Percentiles rank a stretch among this genome's conserved stretches.
phyloP scores from a whole-genome alignment of 2,329 filamentous ascomycete genomes.

The Colletotrichum sp. region DNA sequence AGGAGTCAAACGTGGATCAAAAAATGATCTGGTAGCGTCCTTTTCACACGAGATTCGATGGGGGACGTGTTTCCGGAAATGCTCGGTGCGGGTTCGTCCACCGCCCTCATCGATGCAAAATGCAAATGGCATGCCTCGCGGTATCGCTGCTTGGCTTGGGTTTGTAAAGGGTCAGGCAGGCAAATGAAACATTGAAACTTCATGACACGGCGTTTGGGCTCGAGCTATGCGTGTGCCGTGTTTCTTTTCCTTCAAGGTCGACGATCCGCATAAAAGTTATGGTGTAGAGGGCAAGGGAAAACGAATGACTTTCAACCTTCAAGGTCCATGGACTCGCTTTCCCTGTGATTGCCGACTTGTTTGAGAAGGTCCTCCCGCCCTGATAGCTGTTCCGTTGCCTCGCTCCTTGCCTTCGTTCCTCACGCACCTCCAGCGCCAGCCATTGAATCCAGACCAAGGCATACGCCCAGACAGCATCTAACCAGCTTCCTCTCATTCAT shows the following conservation, averaged over 20 bases:
- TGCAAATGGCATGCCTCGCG: conserved; percentile 51
- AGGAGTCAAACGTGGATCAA: conserved; percentile 35
- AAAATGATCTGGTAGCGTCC: conserved; percentile 31
- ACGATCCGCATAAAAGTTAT: background rate
- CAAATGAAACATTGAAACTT: conserved; percentile 57
- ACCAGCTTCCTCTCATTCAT: background rate
- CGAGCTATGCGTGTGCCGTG: conserved; percentile 17
- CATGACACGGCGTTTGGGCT: conserved; percentile 26
- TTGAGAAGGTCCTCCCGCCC: background rate
- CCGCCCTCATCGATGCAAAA: conserved; percentile 40
- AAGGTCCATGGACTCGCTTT: background rate
- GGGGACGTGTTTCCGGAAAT: background rate
- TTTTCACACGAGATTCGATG: conserved; percentile 20
- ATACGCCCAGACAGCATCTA: background rate
- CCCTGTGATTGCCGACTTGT: background rate
- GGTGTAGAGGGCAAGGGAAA: background rate
- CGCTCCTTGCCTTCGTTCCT: background rate
- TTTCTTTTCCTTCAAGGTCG: conserved; percentile 4
- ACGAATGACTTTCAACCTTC: background rate
- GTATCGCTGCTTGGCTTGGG: conserved; percentile 43
- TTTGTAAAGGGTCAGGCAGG: conserved; percentile 55
- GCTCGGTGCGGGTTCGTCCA: background rate
- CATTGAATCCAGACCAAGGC: background rate
- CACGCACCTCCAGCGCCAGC: background rate
- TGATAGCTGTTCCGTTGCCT: background rate